Percentiles rank a stretch among this genome's conserved stretches.
Evolutionary conservation across 371 early-diverging fungal genomes (phyloP).

Genomic region (Blastocladiella emersonii): DNA sequence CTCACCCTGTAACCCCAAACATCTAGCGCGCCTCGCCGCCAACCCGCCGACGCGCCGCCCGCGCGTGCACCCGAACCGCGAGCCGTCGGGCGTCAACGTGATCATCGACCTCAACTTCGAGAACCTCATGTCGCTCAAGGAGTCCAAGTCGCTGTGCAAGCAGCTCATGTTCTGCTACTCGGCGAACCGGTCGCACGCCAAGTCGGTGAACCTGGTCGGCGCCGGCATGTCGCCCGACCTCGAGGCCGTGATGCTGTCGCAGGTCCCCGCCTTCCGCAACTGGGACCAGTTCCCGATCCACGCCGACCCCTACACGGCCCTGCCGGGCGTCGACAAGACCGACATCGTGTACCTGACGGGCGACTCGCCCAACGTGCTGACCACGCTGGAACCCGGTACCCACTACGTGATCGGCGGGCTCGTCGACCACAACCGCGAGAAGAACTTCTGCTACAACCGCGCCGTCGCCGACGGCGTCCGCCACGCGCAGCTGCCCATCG

Average conservation of each 20-base stretch:
- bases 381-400: constrained; percentile 49
- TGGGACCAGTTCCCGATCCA: background rate
- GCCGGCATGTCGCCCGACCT: constrained; percentile 14
- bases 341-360: constrained; percentile 58
- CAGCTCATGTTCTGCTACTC: constrained; percentile 56
- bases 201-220: constrained; percentile 31
- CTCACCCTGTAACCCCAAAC: too few species aligned
- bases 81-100: constrained; percentile 30
- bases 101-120: constrained; percentile 29
- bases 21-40: too few species aligned
- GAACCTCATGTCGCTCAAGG: constrained; percentile 14
- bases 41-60: background rate
- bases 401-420: constrained; percentile 86
- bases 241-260: background rate
- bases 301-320: background rate
- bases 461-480: constrained; percentile 58
- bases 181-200: constrained; percentile 34
- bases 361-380: constrained; percentile 59
- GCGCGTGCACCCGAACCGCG: background rate
- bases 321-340: background rate
- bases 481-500: constrained; percentile 76
- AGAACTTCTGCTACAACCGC: constrained; percentile 59
- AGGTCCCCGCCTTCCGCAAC: background rate
- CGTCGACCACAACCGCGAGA: constrained; percentile 85
- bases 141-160: constrained; percentile 46